phyloP scores from a whole-genome alignment of 805 yeast species.

The Pichia manshurica region DNA sequence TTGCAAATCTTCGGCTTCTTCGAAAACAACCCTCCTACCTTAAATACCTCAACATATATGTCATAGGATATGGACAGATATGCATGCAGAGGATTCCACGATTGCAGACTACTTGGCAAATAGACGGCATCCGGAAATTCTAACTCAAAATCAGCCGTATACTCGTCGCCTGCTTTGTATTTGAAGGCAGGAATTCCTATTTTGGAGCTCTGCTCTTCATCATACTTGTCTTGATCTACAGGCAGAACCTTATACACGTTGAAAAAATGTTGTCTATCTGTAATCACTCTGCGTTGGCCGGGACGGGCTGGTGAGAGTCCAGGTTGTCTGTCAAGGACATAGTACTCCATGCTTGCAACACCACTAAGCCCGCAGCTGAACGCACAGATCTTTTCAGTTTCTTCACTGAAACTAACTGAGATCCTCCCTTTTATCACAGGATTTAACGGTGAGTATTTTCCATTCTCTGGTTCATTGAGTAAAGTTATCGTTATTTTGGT shows the following conservation, averaged over 20 bases:
- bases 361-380: constrained; percentile 8
- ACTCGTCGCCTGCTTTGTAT: constrained; percentile 6
- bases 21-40: not conserved
- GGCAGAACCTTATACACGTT: constrained; percentile 2
- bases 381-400: not conserved
- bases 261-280: constrained; percentile 2
- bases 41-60: constrained; percentile 7
- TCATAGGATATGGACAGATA: constrained; percentile 1
- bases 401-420: constrained; percentile 1
- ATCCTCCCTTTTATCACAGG: not conserved
- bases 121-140: constrained; percentile 4
- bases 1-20: not conserved
- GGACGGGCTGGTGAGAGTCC: too few species aligned
- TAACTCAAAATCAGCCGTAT: constrained; percentile 1
- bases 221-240: too few species aligned
- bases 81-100: constrained; percentile 5
- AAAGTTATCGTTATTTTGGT: too few species aligned
- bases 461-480: too few species aligned
- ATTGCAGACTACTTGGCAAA: constrained; percentile 7
- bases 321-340: not conserved
- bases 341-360: not conserved
- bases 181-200: not conserved
- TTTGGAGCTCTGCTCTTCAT: not conserved
- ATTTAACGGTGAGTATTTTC: constrained; percentile 6
- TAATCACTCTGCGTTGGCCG: not conserved